phyloP scores from a whole-genome alignment of 2,329 filamentous ascomycete species.

The Endoconidiophora polonica region DNA sequence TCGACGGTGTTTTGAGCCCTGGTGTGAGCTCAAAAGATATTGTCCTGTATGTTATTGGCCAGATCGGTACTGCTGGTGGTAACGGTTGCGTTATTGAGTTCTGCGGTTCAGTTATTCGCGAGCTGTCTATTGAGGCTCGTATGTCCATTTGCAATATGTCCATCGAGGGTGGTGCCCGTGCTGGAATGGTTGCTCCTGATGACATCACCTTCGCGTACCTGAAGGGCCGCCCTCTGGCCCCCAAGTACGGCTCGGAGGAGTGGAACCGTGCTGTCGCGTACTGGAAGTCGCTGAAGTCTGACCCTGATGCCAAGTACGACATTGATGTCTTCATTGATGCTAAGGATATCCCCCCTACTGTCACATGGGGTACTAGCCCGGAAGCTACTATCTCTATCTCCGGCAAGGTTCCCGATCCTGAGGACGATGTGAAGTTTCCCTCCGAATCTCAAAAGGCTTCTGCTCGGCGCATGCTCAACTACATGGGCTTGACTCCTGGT shows the following conservation, averaged over 20 bases:
- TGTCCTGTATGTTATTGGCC: conserved; percentile 78
- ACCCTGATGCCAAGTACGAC: conserved; percentile 80
- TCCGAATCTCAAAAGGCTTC: conserved; percentile 65
- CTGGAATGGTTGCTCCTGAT: conserved; percentile 93
- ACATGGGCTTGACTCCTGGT: conserved; percentile 83
- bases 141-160: conserved; percentile 99
- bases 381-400: conserved; percentile 95
- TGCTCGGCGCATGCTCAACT: conserved; percentile 71
- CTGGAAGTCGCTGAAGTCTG: conserved; percentile 75
- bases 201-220: conserved; percentile 91
- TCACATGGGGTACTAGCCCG: conserved; percentile 94
- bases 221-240: conserved; percentile 76
- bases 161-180: conserved; percentile 86
- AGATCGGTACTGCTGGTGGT: conserved; percentile 88
- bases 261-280: conserved; percentile 81
- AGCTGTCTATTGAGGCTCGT: conserved; percentile 83
- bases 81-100: conserved; percentile 94
- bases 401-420: conserved; percentile 74
- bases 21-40: conserved; percentile 96
- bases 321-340: conserved; percentile 76
- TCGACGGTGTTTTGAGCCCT: conserved; percentile 75
- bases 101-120: conserved; percentile 82
- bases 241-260: conserved; percentile 65
- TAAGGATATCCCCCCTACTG: conserved; percentile 82
- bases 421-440: conserved; percentile 46